Base-by-base conservation (phyloP, 2,329 filamentous ascomycete genomes). In the Elsinoe fawcettii region DNA sequence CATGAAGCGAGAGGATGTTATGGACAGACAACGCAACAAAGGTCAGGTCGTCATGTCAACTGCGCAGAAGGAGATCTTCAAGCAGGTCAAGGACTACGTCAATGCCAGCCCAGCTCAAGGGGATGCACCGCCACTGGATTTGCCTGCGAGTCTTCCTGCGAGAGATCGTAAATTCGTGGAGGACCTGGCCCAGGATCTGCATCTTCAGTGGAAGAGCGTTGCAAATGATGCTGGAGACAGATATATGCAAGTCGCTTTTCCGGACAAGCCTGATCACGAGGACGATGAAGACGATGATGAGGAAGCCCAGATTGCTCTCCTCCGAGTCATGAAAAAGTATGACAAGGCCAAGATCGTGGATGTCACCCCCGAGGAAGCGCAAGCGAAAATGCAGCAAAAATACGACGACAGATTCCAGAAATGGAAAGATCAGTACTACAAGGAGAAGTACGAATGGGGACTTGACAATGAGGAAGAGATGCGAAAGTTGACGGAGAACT, bases 351-450 rank as follows among this genome's bases (percentile, higher is more conserved):
- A 88, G 66, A 83, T 96, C 22, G 78, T 93, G 37, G 91, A 97
- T 65, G 73, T 89, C 49, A 86, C 87, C 1, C 75, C 85, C 1
- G 88, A 90, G 63, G 87, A 96, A 66, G 87, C 87, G 14, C 85
- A 93, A 69, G 80, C 82, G 51, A 82, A 86, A 16, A 87, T 92
- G 71, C 83, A 95, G 64, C 80, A 86, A 69, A 86, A 93, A 65
- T 99, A 99, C 70, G 84, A 96, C 65, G 77, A 88, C 63, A 96
- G 95, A 68, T 97, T 97, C 68, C 77, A 84, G 60, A 82, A 85
- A 58, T 99, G 93, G 93, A 99, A 96, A 75, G 86, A 95, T 70
- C 85, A 88, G 60, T 96, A 99, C 73, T 99, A 99, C 73, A 77
- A 82, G 62, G 82, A 84, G 58, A 99, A 97, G 70, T 96, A 96